Base-by-base conservation (phyloP, 306 rosid genomes). In the Boehmeria nivea region DNA sequence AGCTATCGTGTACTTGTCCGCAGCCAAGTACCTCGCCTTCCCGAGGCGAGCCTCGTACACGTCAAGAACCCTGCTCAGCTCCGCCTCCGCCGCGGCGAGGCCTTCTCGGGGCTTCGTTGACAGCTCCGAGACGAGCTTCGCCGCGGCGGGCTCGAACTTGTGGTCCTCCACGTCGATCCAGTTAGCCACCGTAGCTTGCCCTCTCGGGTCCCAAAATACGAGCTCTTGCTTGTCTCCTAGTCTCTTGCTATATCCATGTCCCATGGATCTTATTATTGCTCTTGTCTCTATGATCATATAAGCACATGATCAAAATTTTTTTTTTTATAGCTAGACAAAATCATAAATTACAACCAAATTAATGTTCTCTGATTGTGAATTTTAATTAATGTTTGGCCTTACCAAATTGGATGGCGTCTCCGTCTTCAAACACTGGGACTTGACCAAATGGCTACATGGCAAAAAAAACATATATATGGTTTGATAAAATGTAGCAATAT, bases 121-220 rank as follows among this genome's bases (percentile, higher is more conserved):
- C 36, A 45, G 23, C 21, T 17, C 21, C 23, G 21, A 8, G 23
- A 45, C 11, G 51, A 45, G 51, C 21, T 45, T 17, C 23, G 8
- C 10, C 24, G 23, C 51, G 10, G 51, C 22, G 1, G 51, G 51
- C 23, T 45, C 51, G 20, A 45, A 45, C 12, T 45, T 18, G 21
- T 45, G 51, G 51, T 45, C 51, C 23, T 45, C 51, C 21, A 45
- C 23, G 23, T 45, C 51, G 10, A 45, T 45, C 51, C 51, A 45
- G 23, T 45, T 45, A 5, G 51, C 51, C 8, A 45, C 51, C n/a
- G 12, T 19, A 10, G 51, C 51, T 45, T 45, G 51, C 12, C n/a
- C 20, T 17, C 23, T 45, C 12, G 51, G n/a, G 1, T 45, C 51
- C 51, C 51, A 45, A 16, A n/a, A 17, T 19, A 45, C 11, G n/a